Percentiles rank a stretch among this genome's conserved stretches.
These are phyloP conservation scores for Camelina laxa DNA, from an alignment of 345 rosid genomes.

Conservation along the genomic window DNA sequence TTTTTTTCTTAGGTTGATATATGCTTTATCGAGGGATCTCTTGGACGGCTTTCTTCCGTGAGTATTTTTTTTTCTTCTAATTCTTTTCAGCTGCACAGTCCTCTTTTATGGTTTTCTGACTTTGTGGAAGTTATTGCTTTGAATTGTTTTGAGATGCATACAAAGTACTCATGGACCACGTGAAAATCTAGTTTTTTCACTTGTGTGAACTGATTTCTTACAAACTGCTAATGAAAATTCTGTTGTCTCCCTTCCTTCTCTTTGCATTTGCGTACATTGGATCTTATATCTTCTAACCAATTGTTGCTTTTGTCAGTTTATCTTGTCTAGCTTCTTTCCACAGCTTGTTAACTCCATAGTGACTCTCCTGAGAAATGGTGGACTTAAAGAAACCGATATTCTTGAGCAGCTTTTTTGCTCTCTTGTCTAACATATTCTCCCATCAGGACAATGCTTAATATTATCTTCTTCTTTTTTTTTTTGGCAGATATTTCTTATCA, in stretches of 20 bases:
- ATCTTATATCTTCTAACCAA: constrained; percentile 19
- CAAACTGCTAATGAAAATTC: too few species aligned
- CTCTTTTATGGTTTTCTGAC: too few species aligned
- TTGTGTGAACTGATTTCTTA: too few species aligned
- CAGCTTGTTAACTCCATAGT: constrained; percentile 58
- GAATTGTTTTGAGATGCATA: too few species aligned
- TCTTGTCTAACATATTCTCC: constrained; percentile 5
- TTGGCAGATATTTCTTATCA: constrained; percentile 68
- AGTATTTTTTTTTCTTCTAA: constrained; percentile 38
- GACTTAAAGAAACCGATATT: constrained; percentile 78
- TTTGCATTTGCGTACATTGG: not conserved
- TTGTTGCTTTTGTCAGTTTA: not conserved
- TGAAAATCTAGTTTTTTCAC: too few species aligned
- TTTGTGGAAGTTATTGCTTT: too few species aligned
- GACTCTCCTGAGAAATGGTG: constrained; percentile 68
- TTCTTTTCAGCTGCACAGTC: not conserved
- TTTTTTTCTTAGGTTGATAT: constrained; percentile 56
- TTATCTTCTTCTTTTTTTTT: not conserved
- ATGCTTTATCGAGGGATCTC: constrained; percentile 80
- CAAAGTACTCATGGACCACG: too few species aligned
- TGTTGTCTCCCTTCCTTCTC: not conserved
- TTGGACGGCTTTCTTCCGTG: constrained; percentile 64
- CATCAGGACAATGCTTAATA: not conserved
- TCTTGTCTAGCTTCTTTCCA: constrained; percentile 61
- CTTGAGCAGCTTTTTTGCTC: constrained; percentile 67